phyloP scores from a whole-genome alignment of 352 stramenopile genomes.

The Globisporangium emineosum region DNA sequence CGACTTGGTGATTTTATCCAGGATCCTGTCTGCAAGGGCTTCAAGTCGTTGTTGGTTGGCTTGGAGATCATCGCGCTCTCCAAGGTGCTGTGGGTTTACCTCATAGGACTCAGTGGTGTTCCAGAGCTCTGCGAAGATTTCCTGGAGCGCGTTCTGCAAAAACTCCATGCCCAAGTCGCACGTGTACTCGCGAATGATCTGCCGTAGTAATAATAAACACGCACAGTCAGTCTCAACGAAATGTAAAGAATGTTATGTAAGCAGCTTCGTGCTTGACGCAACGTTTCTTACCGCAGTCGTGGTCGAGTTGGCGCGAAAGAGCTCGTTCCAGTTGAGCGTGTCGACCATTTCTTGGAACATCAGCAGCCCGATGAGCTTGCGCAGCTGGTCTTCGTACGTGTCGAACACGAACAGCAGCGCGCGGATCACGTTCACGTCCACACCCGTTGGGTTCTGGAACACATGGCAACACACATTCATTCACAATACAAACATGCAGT shows the following conservation, averaged over 20 bases:
- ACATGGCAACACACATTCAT: neutral
- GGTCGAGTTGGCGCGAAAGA: conserved; percentile 77
- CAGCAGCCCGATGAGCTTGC: conserved; percentile 58
- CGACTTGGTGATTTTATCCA: conserved; percentile 48
- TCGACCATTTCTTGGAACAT: conserved; percentile 79
- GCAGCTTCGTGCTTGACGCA: neutral
- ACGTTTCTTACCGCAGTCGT: conserved; percentile 45
- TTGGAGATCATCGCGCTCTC: conserved; percentile 35
- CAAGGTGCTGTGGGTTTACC: conserved; percentile 56
- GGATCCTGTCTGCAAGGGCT: conserved; percentile 42
- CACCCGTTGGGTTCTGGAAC: conserved; percentile 21
- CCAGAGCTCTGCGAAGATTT: conserved; percentile 55
- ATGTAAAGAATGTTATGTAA: neutral
- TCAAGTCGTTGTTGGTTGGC: conserved; percentile 56
- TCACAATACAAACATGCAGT: conserved; percentile 5
- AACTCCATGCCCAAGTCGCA: conserved; percentile 69
- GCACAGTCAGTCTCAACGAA: neutral
- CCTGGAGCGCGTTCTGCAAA: conserved; percentile 47
- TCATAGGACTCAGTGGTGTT: conserved; percentile 44
- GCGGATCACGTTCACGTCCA: conserved; percentile 57
- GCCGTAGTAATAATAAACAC: neutral
- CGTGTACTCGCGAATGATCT: conserved; percentile 78
- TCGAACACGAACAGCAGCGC: conserved; percentile 76
- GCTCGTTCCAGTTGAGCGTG: conserved; percentile 80
- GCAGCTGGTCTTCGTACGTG: conserved; percentile 67